These are phyloP conservation scores for Sclerospora graminicola DNA, from an alignment of 352 stramenopile species.

Conservation along the genomic window DNA sequence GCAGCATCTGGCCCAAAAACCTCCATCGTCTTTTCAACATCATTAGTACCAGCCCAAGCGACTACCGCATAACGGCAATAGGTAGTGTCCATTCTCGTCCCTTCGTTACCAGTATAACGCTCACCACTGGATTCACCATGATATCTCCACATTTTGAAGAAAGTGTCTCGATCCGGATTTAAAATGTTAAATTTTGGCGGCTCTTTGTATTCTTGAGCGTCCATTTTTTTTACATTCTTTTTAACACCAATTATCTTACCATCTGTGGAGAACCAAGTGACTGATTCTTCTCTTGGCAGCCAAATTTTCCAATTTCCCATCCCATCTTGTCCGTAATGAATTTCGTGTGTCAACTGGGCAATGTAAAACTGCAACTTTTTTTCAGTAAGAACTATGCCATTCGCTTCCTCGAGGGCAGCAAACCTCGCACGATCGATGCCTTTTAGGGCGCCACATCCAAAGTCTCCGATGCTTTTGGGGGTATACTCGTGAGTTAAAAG, in stretches of 20 bases:
- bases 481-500: conserved; percentile 17
- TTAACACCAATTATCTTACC: not conserved
- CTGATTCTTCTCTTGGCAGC: not conserved
- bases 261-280: not conserved
- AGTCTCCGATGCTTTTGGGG: conserved; percentile 11
- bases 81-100: conserved; percentile 2
- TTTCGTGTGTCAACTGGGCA: not conserved
- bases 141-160: conserved; percentile 4
- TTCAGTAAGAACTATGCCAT: not conserved
- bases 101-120: conserved; percentile 8
- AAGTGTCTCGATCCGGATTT: conserved; percentile 10
- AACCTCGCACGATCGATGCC: conserved; percentile 15
- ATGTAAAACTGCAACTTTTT: conserved; percentile 12
- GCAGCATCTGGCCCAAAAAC: not conserved
- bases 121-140: too few species aligned
- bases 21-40: not conserved
- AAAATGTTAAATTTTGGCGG: conserved; percentile 14
- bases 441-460: conserved; percentile 13
- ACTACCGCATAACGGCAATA: conserved; percentile 13
- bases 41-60: conserved; percentile 1
- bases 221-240: not conserved
- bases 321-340: not conserved
- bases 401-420: conserved; percentile 10
- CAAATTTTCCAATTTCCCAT: too few species aligned
- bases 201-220: too few species aligned